Conservation (phyloP, 441 rosid species). For the Capsella rubella region DNA sequence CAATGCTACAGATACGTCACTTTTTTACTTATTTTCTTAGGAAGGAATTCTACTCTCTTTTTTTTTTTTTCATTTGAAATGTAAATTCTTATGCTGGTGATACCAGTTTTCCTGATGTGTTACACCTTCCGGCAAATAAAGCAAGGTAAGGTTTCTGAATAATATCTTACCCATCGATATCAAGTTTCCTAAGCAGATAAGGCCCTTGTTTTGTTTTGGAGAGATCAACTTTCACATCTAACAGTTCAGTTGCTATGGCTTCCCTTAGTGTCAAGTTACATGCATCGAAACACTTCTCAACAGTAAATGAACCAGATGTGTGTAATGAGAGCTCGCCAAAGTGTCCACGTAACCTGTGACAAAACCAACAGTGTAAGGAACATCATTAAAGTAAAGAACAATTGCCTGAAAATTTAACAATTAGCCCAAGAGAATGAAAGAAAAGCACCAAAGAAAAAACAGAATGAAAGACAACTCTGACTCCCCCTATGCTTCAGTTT, state of each 20-base stretch:
- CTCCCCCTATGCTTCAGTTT: conserved; percentile 13
- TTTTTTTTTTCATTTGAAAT: neutral
- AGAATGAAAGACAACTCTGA: conserved; percentile 6
- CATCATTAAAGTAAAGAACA: conserved; percentile 15
- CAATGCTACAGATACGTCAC: neutral
- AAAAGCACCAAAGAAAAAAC: neutral
- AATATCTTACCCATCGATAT: conserved; percentile 74
- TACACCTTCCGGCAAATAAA: conserved; percentile 5
- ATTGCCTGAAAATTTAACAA: neutral
- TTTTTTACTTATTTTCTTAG: conserved; percentile 3
- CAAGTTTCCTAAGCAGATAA: conserved; percentile 78
- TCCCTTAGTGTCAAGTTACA: conserved; percentile 74
- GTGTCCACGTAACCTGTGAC: conserved; percentile 73
- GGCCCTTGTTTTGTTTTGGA: conserved; percentile 87
- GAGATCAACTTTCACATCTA: conserved; percentile 64
- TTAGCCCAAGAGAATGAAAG: neutral
- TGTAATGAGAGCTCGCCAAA: conserved; percentile 82
- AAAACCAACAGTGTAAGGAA: conserved; percentile 32
- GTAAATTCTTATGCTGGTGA: neutral
- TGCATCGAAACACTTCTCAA: conserved; percentile 82
- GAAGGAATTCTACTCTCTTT: neutral
- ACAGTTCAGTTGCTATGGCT: conserved; percentile 75
- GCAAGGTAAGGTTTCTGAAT: conserved; percentile 22
- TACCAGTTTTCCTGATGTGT: conserved; percentile 9
- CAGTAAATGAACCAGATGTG: conserved; percentile 83